phyloP scores from a whole-genome alignment of 305 asterid genomes.

The Rubia occidens region DNA sequence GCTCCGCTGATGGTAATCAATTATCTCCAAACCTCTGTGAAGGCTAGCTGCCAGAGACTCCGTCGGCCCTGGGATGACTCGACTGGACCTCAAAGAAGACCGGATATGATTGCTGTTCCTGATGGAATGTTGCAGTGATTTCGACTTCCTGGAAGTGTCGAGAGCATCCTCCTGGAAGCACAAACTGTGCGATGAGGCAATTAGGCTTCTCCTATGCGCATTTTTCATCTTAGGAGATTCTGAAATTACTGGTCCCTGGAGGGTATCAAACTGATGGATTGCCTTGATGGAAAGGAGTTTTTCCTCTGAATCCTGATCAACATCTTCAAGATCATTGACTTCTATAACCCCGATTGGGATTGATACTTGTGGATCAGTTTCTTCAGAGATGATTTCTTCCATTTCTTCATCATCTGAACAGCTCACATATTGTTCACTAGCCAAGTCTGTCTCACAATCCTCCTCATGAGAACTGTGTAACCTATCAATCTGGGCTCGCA shows the following conservation, averaged over 20 bases:
- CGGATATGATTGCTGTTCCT: conserved; percentile 33
- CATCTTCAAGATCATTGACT: conserved; percentile 18
- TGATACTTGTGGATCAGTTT: conserved; percentile 23
- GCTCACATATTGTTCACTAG: conserved; percentile 68
- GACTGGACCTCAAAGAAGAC: conserved; percentile 77
- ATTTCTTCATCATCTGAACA: conserved; percentile 72
- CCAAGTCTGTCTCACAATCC: conserved; percentile 42
- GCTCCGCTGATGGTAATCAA: conserved; percentile 70
- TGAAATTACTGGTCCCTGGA: conserved; percentile 62
- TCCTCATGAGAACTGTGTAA: conserved; percentile 38
- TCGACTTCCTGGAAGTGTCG: conserved; percentile 32
- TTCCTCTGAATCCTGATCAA: conserved; percentile 14
- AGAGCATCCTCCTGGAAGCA: conserved; percentile 31
- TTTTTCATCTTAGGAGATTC: conserved; percentile 79
- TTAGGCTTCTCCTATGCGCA: conserved; percentile 48
- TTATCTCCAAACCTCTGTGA: conserved; percentile 74
- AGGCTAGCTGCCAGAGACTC: conserved; percentile 91
- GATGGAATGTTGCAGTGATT: conserved; percentile 30
- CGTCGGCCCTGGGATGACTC: conserved; percentile 56
- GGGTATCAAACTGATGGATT: conserved; percentile 32
- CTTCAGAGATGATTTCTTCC: conserved; percentile 55
- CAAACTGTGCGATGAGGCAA: conserved; percentile 33
- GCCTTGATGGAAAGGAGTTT: conserved; percentile 34
- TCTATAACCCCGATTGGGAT: conserved; percentile 13
- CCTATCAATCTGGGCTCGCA: conserved; percentile 53